phyloP scores from a whole-genome alignment of 352 stramenopile species.

The Phytophthora meadii region DNA sequence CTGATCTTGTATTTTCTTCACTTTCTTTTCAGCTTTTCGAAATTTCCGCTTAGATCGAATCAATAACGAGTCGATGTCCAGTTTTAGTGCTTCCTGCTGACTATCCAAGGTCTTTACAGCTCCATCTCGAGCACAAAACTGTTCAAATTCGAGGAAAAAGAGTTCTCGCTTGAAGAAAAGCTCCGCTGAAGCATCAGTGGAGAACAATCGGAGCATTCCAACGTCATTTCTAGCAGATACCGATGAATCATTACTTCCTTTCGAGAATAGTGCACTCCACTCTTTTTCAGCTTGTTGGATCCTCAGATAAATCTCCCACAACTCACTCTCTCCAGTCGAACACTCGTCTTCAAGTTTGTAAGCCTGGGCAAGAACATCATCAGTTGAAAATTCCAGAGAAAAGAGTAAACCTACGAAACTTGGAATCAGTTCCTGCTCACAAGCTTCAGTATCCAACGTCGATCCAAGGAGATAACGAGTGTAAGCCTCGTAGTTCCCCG shows the following conservation, averaged over 20 bases:
- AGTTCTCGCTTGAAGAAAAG: constrained; percentile 59
- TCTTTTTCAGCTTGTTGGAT: constrained; percentile 32
- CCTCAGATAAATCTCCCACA: constrained; percentile 44
- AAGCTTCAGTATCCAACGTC: constrained; percentile 54
- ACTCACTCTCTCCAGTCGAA: constrained; percentile 33
- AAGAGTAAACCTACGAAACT: constrained; percentile 71
- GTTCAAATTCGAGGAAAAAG: constrained; percentile 44
- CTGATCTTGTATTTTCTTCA: constrained; percentile 36
- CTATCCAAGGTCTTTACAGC: background rate
- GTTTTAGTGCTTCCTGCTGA: constrained; percentile 10
- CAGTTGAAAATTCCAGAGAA: constrained; percentile 47
- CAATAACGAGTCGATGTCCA: constrained; percentile 18
- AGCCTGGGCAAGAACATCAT: constrained; percentile 46
- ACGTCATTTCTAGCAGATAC: constrained; percentile 8
- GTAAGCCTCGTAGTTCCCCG: constrained; percentile 58
- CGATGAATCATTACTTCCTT: too few species aligned
- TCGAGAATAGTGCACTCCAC: constrained; percentile 10
- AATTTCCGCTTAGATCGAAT: constrained; percentile 53
- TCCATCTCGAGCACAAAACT: constrained; percentile 6
- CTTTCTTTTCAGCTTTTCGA: constrained; percentile 65
- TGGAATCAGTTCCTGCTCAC: constrained; percentile 53
- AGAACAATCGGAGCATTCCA: constrained; percentile 50
- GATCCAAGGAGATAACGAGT: constrained; percentile 53
- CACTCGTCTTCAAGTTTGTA: constrained; percentile 52
- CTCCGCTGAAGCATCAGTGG: constrained; percentile 47